Percentiles rank a stretch among this genome's conserved stretches.
Evolutionary conservation across 208 protist species (phyloP).

Genomic region (Kentomonas sorsogonicus): DNA sequence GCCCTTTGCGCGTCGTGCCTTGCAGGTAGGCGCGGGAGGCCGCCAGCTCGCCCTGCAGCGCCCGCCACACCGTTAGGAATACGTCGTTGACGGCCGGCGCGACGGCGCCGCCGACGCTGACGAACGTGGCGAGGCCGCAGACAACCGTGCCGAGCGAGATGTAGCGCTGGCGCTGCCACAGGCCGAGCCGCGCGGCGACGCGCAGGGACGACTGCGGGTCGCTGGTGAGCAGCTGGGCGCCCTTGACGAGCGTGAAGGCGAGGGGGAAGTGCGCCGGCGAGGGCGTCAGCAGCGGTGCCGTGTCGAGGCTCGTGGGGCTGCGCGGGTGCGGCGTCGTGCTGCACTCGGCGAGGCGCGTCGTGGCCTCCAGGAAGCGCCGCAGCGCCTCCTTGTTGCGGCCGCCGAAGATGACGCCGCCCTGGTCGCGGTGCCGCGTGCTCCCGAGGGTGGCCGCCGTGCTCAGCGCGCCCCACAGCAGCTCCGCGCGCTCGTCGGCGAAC

Average conservation of each 20-base stretch:
- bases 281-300: not conserved
- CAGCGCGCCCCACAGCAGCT: conserved; percentile 48
- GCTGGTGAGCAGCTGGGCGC: conserved; percentile 18
- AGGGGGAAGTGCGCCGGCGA: conserved; percentile 16
- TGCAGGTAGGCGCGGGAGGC: conserved; percentile 14
- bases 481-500: conserved; percentile 24
- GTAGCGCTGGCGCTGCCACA: conserved; percentile 29
- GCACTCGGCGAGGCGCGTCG: conserved; percentile 9
- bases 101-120: too few species aligned
- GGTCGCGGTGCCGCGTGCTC: conserved; percentile 26
- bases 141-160: too few species aligned
- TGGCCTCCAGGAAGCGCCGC: conserved; percentile 5
- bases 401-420: conserved; percentile 39
- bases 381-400: conserved; percentile 19
- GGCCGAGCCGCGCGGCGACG: conserved; percentile 29
- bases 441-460: conserved; percentile 33
- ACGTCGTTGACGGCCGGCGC: too few species aligned
- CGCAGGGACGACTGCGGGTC: conserved; percentile 27
- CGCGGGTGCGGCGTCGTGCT: too few species aligned
- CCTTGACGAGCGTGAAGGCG: conserved; percentile 19
- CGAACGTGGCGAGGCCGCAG: too few species aligned
- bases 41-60: conserved; percentile 18
- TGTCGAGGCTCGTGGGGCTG: not conserved
- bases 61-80: conserved; percentile 23
- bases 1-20: too few species aligned